These are phyloP conservation scores for Aegle marmelos DNA, from an alignment of 345 rosid species.

Conservation along the genomic window DNA sequence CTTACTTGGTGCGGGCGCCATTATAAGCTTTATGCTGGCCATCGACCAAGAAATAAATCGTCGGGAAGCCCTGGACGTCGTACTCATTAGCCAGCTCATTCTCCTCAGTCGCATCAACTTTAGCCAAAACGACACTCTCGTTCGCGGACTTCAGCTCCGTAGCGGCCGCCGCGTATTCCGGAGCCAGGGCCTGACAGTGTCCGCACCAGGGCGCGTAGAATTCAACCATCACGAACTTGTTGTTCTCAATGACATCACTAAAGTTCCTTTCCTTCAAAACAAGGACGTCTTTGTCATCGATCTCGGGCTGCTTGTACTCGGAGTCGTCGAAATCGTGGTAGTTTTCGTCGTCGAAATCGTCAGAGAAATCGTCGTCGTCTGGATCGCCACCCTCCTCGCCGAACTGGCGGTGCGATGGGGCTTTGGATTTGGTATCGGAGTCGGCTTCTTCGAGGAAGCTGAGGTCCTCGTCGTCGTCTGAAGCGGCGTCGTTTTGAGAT, in stretches of 20 bases:
- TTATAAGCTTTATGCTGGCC: constrained; percentile 78
- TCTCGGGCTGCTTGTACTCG: constrained; percentile 56
- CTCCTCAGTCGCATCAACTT: constrained; percentile 96
- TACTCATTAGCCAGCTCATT: constrained; percentile 76
- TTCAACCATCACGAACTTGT: constrained; percentile 87
- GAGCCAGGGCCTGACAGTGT: constrained; percentile 92
- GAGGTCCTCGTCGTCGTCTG: constrained; percentile 25
- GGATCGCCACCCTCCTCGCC: constrained; percentile 16
- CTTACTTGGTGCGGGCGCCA: constrained; percentile 88
- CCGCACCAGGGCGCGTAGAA: constrained; percentile 99
- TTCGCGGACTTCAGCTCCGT: constrained; percentile 57
- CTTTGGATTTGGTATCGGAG: constrained; percentile 18
- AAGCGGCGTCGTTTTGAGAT: constrained; percentile 5
- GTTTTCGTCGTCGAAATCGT: constrained; percentile 37
- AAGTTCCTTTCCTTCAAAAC: constrained; percentile 77
- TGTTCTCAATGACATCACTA: constrained; percentile 56
- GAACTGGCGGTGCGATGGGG: constrained; percentile 1
- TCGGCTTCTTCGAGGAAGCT: constrained; percentile 68
- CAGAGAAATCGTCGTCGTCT: constrained; percentile 22
- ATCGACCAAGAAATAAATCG: constrained; percentile 73
- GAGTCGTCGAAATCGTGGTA: constrained; percentile 59
- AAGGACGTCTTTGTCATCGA: constrained; percentile 92
- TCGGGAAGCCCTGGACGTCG: constrained; percentile 90
- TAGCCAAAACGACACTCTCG: constrained; percentile 73
- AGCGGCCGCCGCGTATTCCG: constrained; percentile 98